These are phyloP conservation scores for Paramecium sexaurelia DNA, from an alignment of 73 alveolate species.

Conservation along the genomic window DNA sequence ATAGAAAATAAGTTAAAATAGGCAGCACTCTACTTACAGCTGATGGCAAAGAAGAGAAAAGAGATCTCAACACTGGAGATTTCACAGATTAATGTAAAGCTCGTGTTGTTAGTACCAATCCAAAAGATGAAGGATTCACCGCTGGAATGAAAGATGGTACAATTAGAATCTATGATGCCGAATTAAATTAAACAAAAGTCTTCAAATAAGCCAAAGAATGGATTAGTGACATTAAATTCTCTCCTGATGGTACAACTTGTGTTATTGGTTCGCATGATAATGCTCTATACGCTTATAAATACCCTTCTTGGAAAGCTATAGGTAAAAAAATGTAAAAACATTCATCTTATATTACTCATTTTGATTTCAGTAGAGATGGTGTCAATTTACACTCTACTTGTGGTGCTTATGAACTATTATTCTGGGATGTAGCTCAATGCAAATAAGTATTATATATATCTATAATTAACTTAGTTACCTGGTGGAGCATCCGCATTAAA, in stretches of 20 bases:
- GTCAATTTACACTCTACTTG: conserved; percentile 86
- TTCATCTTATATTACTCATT: conserved; percentile 84
- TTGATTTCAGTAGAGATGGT: conserved; percentile 92
- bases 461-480: conserved; percentile 56
- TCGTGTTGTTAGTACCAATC: conserved; percentile 84
- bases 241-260: conserved; percentile 92
- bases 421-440: conserved; percentile 81
- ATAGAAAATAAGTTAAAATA: conserved; percentile 63
- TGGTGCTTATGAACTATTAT: conserved; percentile 94
- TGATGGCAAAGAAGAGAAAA: conserved; percentile 70
- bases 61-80: conserved; percentile 70
- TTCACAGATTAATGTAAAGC: conserved; percentile 77
- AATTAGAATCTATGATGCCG: conserved; percentile 86
- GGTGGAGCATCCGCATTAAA: conserved; percentile 85
- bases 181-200: conserved; percentile 59
- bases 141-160: conserved; percentile 97
- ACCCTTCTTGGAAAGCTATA: conserved; percentile 62
- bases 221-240: conserved; percentile 91
- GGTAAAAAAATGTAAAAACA: conserved; percentile 79
- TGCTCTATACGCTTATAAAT: conserved; percentile 82
- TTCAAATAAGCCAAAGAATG: conserved; percentile 70
- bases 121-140: conserved; percentile 89
- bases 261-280: conserved; percentile 95
- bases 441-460: conserved; percentile 65
- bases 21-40: conserved; percentile 53